A percentile compares a stretch with the other conserved stretches of the same genome.
These are phyloP conservation scores for Diplosphaera chodatii DNA, from an alignment of 139 green algal genomes.

Conservation along the genomic window DNA sequence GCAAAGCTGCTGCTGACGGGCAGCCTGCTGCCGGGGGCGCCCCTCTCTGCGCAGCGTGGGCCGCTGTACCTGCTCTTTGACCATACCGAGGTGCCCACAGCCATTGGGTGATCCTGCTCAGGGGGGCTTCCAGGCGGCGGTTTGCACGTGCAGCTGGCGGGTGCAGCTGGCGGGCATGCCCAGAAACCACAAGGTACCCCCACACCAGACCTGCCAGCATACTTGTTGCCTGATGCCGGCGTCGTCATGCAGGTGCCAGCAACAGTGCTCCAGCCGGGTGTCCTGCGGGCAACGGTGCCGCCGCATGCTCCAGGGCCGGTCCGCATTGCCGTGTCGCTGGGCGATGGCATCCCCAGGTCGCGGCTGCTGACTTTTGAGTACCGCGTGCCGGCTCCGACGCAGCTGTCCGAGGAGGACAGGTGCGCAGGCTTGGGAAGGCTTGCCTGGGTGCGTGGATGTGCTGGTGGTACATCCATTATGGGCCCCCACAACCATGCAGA, in stretches of 20 bases:
- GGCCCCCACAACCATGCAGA: too few relatives aligned
- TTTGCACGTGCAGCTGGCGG: too few relatives aligned
- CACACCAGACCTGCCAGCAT: too few relatives aligned
- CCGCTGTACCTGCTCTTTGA: constrained; percentile 6
- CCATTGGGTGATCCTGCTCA: too few relatives aligned
- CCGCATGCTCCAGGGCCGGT: constrained; percentile 4
- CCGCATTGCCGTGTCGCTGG: not conserved
- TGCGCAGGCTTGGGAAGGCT: not conserved
- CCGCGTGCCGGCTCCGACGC: not conserved
- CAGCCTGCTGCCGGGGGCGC: not conserved
- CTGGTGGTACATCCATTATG: too few relatives aligned
- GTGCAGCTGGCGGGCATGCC: too few relatives aligned
- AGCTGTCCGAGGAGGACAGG: not conserved
- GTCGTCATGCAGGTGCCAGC: not conserved
- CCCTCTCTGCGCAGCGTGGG: not conserved
- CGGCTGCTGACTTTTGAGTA: constrained; percentile 1
- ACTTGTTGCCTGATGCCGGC: too few relatives aligned
- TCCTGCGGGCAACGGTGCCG: not conserved
- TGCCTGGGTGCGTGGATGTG: too few relatives aligned
- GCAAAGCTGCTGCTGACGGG: not conserved
- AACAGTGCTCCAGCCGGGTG: not conserved
- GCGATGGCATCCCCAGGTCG: constrained; percentile 2
- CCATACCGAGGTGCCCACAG: not conserved
- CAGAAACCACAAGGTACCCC: too few relatives aligned
- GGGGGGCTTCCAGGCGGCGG: too few relatives aligned